Base-by-base conservation (phyloP, 1,139 yeast genomes). In the Ogataea hybrid region DNA sequence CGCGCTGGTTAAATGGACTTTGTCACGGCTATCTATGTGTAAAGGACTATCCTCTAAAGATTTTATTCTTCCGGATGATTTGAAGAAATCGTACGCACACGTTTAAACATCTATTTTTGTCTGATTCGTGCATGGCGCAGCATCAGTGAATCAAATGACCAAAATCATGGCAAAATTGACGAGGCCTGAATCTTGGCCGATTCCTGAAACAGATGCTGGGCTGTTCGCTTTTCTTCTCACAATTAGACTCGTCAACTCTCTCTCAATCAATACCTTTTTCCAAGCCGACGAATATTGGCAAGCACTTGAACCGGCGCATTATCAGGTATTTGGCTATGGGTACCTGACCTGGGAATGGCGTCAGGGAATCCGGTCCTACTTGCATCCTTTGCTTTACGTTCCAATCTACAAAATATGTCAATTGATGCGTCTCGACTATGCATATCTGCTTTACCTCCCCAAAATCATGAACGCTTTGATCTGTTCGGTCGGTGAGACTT, bases 261-360 rank as follows among this genome's bases (percentile, higher is more conserved):
- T 86, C 21, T 61, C 79, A 0, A 74, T 79, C 5, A 62, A 62
- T 44, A 88, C 97, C 0, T 94, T 80, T 59, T 92, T 92, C 65
- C 99, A 94, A 62, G 94, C 98, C 0, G 99, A 94, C 62, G 99
- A 94, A 62, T 94, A 73, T 65, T 94, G 84, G 79, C 98, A 94
- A 63, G 72, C 92, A 0, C 67, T 94, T 34, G 98, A 94, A 58
- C 96, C 97, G 0, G 98, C 98, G 0, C 96, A 90, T 62, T 49
- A 59, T 8, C 66, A 72, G 21, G 83, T 82, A 0, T 89, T 73
- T 61, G 92, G 94, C 1, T 84, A 81, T 49, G 98, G 98, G 0
- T 79, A 81, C 55, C 59, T 81, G 35, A 89, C 98, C 0, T 94
- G 99, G 98, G 99, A 94, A 63, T 94, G 98, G 98, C 59, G 68